Percentiles rank a stretch among this genome's conserved stretches.
These are phyloP conservation scores for Solanum neorickii DNA, from an alignment of 257 asterid species.

Conservation along the genomic window DNA sequence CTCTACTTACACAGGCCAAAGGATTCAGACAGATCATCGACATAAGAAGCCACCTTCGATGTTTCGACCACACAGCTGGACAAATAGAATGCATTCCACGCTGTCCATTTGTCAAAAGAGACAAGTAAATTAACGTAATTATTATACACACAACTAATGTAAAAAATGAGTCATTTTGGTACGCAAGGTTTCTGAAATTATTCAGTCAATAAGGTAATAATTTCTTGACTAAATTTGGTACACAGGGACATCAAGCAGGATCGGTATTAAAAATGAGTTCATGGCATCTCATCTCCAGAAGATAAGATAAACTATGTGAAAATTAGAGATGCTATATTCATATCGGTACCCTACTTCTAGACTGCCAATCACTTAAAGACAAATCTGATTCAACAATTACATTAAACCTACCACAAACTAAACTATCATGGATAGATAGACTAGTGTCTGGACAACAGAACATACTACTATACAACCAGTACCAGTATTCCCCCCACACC, in stretches of 20 bases:
- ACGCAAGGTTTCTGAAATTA: background rate
- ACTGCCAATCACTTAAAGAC: background rate
- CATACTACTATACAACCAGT: background rate
- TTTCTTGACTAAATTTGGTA: background rate
- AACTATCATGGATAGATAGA: background rate
- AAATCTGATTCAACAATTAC: background rate
- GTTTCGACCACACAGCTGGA: conserved; percentile 99
- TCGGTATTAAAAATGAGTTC: background rate
- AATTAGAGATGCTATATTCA: background rate
- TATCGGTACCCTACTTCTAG: background rate
- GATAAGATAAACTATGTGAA: background rate
- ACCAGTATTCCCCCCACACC: too few species aligned
- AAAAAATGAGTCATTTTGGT: background rate
- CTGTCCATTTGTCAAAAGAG: conserved; percentile 29
- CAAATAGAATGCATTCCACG: conserved; percentile 93
- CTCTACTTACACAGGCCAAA: conserved; percentile 70
- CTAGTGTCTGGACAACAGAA: background rate
- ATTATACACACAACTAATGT: background rate
- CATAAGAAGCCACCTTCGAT: conserved; percentile 95
- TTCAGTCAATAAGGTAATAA: background rate
- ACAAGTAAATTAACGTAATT: background rate
- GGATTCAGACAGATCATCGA: conserved; percentile 96
- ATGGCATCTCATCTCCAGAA: background rate
- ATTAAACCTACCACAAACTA: background rate
- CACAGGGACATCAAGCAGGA: background rate